These are phyloP conservation scores for Rhodamnia rubescens DNA, from an alignment of 345 rosid genomes.

Conservation along the genomic window DNA sequence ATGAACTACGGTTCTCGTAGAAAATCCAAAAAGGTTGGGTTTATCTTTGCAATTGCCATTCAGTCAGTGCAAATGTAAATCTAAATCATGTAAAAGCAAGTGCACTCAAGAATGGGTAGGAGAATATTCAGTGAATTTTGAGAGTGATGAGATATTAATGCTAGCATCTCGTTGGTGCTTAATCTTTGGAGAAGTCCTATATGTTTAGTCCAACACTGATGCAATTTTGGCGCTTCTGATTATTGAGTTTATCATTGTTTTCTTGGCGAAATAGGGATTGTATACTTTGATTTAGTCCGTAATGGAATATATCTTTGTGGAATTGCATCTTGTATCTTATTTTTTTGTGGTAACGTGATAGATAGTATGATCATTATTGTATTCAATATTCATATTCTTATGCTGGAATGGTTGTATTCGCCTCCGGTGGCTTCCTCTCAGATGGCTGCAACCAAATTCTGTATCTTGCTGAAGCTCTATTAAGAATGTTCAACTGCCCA, in stretches of 20 bases:
- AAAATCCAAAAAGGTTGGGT: slow-evolving; percentile 47
- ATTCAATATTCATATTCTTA: background rate
- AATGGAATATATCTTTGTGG: background rate
- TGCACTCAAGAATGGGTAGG: background rate
- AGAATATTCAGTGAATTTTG: background rate
- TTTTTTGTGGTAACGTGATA: background rate
- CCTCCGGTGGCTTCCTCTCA: background rate
- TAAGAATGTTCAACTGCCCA: too few relatives aligned
- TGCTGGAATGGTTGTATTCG: background rate
- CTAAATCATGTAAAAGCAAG: background rate
- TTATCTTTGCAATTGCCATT: background rate
- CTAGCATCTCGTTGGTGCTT: background rate
- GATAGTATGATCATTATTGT: background rate
- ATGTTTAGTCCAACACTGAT: background rate
- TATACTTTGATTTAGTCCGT: background rate
- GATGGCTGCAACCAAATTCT: background rate
- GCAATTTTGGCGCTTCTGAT: background rate
- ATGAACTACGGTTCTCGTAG: slow-evolving; percentile 38
- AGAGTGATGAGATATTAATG: background rate
- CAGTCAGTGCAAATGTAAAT: background rate
- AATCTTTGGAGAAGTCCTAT: background rate
- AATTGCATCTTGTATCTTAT: background rate
- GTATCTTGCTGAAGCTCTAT: background rate
- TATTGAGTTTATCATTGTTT: background rate
- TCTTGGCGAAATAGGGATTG: background rate